Evolutionary conservation across 345 rosid genomes (phyloP).

Genomic region (Melaleuca quinquenervia): DNA sequence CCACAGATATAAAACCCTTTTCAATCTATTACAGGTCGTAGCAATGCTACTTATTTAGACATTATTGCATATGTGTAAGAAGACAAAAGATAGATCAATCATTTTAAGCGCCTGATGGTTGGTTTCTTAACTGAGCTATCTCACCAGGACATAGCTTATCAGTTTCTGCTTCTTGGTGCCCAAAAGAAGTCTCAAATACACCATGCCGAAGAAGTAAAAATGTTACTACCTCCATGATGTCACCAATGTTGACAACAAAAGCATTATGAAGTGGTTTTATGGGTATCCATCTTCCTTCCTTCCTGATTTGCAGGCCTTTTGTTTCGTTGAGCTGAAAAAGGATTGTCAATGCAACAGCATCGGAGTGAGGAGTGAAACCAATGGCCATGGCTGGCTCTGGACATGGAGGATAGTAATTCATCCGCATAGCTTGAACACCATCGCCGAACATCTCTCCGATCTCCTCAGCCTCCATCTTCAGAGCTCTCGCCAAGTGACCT

Average conservation of each 20-base stretch:
- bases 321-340: constrained; percentile 12
- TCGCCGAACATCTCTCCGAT: constrained; percentile 18
- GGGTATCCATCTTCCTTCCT: constrained; percentile 18
- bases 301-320: constrained; percentile 13
- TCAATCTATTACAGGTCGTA: neutral
- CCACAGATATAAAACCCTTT: neutral
- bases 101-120: neutral
- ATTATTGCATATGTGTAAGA: neutral
- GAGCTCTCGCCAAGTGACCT: constrained; percentile 21
- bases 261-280: constrained; percentile 14
- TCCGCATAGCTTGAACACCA: constrained; percentile 37
- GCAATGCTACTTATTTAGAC: neutral
- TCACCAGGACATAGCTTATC: neutral
- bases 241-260: constrained; percentile 11
- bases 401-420: constrained; percentile 46
- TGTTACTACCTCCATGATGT: constrained; percentile 2
- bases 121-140: neutral
- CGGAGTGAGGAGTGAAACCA: constrained; percentile 33
- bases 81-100: neutral
- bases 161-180: neutral
- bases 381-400: constrained; percentile 33
- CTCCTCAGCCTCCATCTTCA: constrained; percentile 23
- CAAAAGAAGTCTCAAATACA: neutral
- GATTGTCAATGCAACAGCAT: constrained; percentile 10
- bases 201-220: neutral